Percentiles rank a stretch among this genome's conserved stretches.
Evolutionary conservation across 345 rosid species (phyloP).

Genomic region (Litchi chinensis): DNA sequence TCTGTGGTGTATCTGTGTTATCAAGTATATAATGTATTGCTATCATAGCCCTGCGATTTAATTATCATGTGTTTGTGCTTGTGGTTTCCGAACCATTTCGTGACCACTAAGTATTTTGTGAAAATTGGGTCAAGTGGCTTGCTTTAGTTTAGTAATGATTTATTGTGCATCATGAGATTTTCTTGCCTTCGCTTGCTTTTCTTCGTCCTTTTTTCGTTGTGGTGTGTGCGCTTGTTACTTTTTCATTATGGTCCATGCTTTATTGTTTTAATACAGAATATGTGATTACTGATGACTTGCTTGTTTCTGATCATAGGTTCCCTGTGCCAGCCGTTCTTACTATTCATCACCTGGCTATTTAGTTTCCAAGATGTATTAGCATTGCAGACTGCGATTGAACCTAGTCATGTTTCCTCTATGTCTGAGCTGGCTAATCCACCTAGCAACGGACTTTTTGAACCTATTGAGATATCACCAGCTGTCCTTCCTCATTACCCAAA

Average conservation of each 20-base stretch:
- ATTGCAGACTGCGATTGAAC: conserved; percentile 36
- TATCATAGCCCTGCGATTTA: neutral
- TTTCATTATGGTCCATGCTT: neutral
- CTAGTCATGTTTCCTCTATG: conserved; percentile 50
- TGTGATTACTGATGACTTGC: conserved; percentile 28
- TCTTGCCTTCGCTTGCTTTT: neutral
- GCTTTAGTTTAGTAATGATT: neutral
- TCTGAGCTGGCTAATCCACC: conserved; percentile 77
- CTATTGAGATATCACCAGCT: conserved; percentile 89
- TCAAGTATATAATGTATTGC: neutral
- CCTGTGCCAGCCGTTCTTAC: conserved; percentile 50
- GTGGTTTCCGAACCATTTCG: neutral
- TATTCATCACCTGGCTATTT: conserved; percentile 66
- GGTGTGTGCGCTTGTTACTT: neutral
- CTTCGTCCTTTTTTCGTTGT: too few relatives aligned
- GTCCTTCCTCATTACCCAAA: conserved; percentile 66
- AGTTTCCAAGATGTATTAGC: conserved; percentile 68
- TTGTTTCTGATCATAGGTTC: conserved; percentile 56
- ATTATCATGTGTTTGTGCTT: neutral
- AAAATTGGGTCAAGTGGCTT: neutral
- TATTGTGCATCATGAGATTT: neutral
- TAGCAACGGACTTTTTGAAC: conserved; percentile 65
- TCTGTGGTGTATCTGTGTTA: neutral
- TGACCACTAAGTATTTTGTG: neutral
- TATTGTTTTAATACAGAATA: neutral